These are phyloP conservation scores for Brachypodium distachyon DNA, from an alignment of 202 grass and related monocot species.

Conservation along the genomic window DNA sequence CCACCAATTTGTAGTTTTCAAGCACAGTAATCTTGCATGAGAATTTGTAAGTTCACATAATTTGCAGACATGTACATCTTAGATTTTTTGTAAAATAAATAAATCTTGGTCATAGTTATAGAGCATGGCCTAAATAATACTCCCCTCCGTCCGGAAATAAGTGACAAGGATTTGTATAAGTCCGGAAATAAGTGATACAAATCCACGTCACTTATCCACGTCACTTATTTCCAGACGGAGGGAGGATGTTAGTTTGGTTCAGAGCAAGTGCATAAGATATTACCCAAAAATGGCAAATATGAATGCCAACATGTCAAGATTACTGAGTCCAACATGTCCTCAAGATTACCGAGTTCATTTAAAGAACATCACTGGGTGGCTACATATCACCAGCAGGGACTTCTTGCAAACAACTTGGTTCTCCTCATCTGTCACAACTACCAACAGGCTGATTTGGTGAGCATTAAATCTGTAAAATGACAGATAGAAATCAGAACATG, in stretches of 20 bases:
- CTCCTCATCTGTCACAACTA: background rate
- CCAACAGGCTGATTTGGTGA: constrained; percentile 15
- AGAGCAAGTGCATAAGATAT: background rate
- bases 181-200: too few species aligned
- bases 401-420: background rate
- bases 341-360: background rate
- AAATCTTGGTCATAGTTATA: background rate
- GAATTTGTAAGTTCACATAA: background rate
- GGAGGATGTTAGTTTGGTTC: background rate
- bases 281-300: background rate
- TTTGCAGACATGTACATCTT: background rate
- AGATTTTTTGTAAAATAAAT: background rate
- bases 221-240: too few species aligned
- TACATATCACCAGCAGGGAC: background rate
- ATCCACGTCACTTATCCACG: too few species aligned
- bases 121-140: background rate
- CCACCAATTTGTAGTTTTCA: too few species aligned
- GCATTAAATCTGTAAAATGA: constrained; percentile 9
- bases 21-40: background rate
- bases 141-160: too few species aligned
- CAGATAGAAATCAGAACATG: background rate
- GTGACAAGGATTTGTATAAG: too few species aligned
- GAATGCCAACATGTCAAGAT: background rate
- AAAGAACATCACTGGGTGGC: background rate
- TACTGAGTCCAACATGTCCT: constrained; percentile 1